phyloP scores from a whole-genome alignment of 2,329 filamentous ascomycete genomes.

The Epichloe gansuensis region DNA sequence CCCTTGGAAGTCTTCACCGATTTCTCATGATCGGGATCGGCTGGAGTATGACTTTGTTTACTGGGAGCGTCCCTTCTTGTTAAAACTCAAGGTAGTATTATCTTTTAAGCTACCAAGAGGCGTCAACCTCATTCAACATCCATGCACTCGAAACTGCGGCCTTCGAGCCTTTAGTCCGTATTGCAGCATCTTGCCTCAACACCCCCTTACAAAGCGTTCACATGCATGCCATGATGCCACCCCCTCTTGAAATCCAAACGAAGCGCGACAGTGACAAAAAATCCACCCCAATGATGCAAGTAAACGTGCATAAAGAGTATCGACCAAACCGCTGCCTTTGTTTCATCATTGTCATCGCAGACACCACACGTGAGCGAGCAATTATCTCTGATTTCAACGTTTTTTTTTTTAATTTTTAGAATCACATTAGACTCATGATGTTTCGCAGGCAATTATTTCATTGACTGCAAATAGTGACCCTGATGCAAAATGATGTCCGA shows the following conservation, averaged over 20 bases:
- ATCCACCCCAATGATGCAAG: too few species aligned
- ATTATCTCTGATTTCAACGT: neutral
- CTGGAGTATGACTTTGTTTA: too few species aligned
- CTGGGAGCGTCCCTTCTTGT: too few species aligned
- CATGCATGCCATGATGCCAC: neutral
- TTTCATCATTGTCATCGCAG: neutral
- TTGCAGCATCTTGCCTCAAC: neutral
- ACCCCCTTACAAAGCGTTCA: neutral
- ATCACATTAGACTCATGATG: conserved; percentile 1
- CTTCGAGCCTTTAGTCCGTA: neutral
- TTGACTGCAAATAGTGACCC: conserved; percentile 27
- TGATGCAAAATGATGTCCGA: conserved; percentile 36
- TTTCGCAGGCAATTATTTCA: conserved; percentile 18
- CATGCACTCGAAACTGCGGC: too few species aligned
- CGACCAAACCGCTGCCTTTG: neutral
- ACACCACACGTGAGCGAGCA: neutral
- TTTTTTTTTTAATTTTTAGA: neutral
- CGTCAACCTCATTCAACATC: too few species aligned
- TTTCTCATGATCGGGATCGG: too few species aligned
- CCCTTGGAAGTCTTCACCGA: too few species aligned
- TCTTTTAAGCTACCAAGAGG: too few species aligned
- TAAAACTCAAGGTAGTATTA: too few species aligned
- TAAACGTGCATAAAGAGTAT: too few species aligned
- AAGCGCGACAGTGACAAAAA: too few species aligned
- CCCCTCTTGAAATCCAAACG: too few species aligned